Evolutionary conservation across 129 eudicot genomes (phyloP), one percentile per base, ranked within the genome.

Genomic region (Solidago caesia): DNA sequence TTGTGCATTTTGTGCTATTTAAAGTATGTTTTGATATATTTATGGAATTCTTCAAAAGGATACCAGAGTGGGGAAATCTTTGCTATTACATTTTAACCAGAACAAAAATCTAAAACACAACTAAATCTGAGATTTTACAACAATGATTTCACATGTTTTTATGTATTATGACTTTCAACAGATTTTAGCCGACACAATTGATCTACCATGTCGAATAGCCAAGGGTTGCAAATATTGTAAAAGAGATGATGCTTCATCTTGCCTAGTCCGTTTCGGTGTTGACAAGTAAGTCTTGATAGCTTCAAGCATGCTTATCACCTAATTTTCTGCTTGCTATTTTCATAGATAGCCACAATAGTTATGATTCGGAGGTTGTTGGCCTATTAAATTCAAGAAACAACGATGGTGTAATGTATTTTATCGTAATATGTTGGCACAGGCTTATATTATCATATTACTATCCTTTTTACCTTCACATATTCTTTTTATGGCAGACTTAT

Each of bases 161-260:
- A 46, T 27, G 8, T 11, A 65, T 64, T 27, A 67, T 55, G 60
- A 72, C 41, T 44, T 46, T 4, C 5, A 70, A 77, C 85, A 91
- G 97, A 88, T 86, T 44, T 84, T 91, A 68, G 97, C 97, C 12
- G 97, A 91, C 72, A 71, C 74, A 49, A 86, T 91, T 73, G 87
- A 89, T 75, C 82, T 91, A 81, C 97, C 97, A 25, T 91, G 97
- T 59, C 92, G 97, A 86, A 88, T 91, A 66, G 96, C 96, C 67
- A 88, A 80, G 84, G 97, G 97, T 63, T 91, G 97, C 80, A 88
- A 82, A 77, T 88, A 86, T 75, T 91, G 97, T 74, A 69, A 69
- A 71, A 79, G 92, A 75, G 86, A 84, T 55, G 83, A 80, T 68
- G 95, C 92, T 71, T 82, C 97, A 14, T 91, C 97, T 44, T 91